Evolutionary conservation across 345 rosid species (phyloP).

Genomic region (Linum trigynum): DNA sequence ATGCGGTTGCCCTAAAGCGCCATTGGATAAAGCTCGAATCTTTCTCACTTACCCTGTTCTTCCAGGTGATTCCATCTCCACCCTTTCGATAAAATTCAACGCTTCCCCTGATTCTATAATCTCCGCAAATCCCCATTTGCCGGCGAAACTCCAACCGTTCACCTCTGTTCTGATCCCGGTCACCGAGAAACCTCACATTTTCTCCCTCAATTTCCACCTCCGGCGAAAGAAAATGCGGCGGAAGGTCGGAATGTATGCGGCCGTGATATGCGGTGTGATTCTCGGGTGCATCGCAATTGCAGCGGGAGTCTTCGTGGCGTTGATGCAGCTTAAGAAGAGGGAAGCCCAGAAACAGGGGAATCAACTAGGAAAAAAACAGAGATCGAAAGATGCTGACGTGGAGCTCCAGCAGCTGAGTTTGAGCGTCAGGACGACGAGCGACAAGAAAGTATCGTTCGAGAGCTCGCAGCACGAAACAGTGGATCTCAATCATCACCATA

Average conservation of each 20-base stretch:
- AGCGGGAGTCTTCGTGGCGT: slow-evolving; percentile 25
- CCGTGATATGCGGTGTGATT: slow-evolving; percentile 39
- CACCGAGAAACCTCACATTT: slow-evolving; percentile 30
- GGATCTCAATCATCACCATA: slow-evolving; percentile 24
- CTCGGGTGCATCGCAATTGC: slow-evolving; percentile 49
- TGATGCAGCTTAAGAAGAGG: slow-evolving; percentile 46
- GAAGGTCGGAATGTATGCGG: slow-evolving; percentile 41
- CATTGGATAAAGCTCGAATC: slow-evolving; percentile 20
- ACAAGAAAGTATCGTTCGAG: slow-evolving; percentile 77
- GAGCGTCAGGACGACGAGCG: slow-evolving; percentile 70
- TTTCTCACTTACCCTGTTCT: slow-evolving; percentile 56
- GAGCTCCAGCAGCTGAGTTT: slow-evolving; percentile 69
- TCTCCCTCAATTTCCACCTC: slow-evolving; percentile 19
- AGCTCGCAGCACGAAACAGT: slow-evolving; percentile 36
- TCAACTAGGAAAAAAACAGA: not conserved
- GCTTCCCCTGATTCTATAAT: slow-evolving; percentile 52
- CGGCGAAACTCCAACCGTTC: slow-evolving; percentile 21
- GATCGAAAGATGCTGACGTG: slow-evolving; percentile 24
- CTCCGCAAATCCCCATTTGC: slow-evolving; percentile 40
- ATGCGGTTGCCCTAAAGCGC: slow-evolving; percentile 43
- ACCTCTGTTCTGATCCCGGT: slow-evolving; percentile 61
- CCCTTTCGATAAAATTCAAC: slow-evolving; percentile 50
- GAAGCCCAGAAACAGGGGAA: slow-evolving; percentile 13
- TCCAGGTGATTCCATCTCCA: slow-evolving; percentile 43
- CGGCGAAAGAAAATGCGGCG: slow-evolving; percentile 27